These are phyloP conservation scores for Kregervanrija delftensis DNA, from an alignment of 805 yeast genomes.

Conservation along the genomic window DNA sequence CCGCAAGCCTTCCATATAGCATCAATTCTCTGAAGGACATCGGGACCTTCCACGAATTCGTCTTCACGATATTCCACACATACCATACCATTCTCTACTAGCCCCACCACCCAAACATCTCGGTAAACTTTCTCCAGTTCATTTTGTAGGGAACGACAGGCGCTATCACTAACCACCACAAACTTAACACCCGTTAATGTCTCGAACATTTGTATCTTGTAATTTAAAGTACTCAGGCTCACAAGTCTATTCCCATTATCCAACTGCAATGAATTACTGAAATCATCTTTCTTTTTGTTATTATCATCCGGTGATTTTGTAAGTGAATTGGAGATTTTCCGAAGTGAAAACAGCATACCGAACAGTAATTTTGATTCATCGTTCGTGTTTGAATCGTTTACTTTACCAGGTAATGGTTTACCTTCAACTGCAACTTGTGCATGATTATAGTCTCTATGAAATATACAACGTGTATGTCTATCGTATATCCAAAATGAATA, in stretches of 20 bases:
- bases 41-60: too few species aligned
- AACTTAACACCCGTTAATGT: conserved; percentile 75
- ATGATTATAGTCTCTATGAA: conserved; percentile 57
- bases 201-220: conserved; percentile 74
- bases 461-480: conserved; percentile 86
- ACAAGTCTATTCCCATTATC: conserved; percentile 19
- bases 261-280: not conserved
- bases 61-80: too few species aligned
- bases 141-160: conserved; percentile 45
- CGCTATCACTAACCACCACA: conserved; percentile 63
- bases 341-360: conserved; percentile 76
- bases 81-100: conserved; percentile 20
- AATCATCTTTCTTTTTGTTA: not conserved
- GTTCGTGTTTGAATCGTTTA: conserved; percentile 37
- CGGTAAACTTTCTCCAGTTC: conserved; percentile 55
- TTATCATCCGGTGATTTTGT: not conserved
- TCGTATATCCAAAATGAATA: conserved; percentile 89
- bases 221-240: conserved; percentile 65
- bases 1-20: too few species aligned
- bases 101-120: conserved; percentile 23
- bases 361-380: conserved; percentile 76
- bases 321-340: conserved; percentile 52
- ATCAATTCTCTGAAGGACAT: too few species aligned
- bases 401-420: not conserved
- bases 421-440: conserved; percentile 1